phyloP scores from a whole-genome alignment of 805 yeast species.

The Debaryomyces maramus region DNA sequence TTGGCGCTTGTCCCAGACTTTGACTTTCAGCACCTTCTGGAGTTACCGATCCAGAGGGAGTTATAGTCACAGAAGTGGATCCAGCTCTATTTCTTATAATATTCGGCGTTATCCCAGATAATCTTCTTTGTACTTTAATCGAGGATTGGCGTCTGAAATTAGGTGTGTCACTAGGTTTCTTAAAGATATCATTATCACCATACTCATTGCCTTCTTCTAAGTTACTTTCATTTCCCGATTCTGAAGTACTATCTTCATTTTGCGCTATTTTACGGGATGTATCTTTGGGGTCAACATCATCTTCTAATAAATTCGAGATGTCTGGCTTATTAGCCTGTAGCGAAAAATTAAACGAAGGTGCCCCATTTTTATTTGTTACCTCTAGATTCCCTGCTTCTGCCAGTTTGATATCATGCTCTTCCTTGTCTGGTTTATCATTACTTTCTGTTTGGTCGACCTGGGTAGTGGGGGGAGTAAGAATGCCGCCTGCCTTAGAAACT shows the following conservation, averaged over 20 bases:
- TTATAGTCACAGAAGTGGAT: slow-evolving; percentile 24
- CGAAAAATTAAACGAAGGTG: slow-evolving; percentile 6
- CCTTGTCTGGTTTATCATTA: neutral
- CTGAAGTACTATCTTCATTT: slow-evolving; percentile 10
- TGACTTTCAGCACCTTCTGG: slow-evolving; percentile 13
- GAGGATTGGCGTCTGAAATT: slow-evolving; percentile 29
- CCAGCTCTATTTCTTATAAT: slow-evolving; percentile 27
- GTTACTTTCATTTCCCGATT: slow-evolving; percentile 19
- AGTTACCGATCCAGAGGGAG: slow-evolving; percentile 12
- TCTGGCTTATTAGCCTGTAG: slow-evolving; percentile 4
- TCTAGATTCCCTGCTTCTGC: neutral
- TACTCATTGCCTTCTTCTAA: slow-evolving; percentile 19
- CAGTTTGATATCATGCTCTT: neutral
- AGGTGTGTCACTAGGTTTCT: slow-evolving; percentile 18
- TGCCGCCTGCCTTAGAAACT: slow-evolving; percentile 3
- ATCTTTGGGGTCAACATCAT: slow-evolving; percentile 30
- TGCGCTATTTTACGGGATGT: slow-evolving; percentile 7
- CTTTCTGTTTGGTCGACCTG: slow-evolving; percentile 2
- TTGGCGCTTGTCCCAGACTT: slow-evolving; percentile 18
- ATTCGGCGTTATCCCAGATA: slow-evolving; percentile 34
- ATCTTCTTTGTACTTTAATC: slow-evolving; percentile 30
- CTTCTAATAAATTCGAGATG: slow-evolving; percentile 3
- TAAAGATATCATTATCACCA: slow-evolving; percentile 28
- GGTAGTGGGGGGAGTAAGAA: slow-evolving; percentile 7
- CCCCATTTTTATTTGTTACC: neutral